Evolutionary conservation across 129 eudicot species (phyloP).

Genomic region (Saposhnikovia divaricata): DNA sequence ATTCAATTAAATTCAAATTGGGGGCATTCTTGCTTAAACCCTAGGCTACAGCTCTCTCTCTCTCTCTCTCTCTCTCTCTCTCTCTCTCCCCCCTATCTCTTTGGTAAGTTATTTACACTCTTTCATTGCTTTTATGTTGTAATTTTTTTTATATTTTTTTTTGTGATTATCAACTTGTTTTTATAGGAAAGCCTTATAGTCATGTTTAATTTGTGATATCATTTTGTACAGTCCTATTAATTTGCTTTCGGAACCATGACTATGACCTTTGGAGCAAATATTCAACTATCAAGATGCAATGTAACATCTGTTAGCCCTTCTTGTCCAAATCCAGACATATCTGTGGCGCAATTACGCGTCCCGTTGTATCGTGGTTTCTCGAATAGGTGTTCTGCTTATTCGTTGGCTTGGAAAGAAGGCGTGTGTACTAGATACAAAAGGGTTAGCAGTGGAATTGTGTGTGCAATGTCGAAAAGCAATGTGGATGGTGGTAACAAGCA

Average conservation of each 20-base stretch:
- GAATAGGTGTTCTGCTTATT: background rate
- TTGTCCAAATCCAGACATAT: background rate
- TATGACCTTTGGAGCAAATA: background rate
- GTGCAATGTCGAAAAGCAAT: conserved; percentile 26
- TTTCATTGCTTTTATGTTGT: too few species aligned
- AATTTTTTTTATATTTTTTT: too few species aligned
- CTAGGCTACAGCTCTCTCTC: background rate
- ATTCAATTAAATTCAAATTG: background rate
- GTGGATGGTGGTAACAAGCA: background rate
- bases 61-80: background rate
- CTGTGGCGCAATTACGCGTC: background rate
- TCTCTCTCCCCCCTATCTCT: background rate
- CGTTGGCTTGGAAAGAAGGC: background rate
- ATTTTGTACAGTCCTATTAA: background rate
- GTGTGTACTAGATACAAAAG: conserved; percentile 10
- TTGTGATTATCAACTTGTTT: too few species aligned
- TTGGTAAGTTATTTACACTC: background rate
- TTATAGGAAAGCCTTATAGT: background rate
- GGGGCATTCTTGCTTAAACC: background rate
- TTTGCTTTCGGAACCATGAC: background rate
- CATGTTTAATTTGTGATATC: background rate
- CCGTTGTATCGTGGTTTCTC: background rate
- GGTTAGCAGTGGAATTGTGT: conserved; percentile 16
- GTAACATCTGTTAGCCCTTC: background rate
- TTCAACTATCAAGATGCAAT: conserved; percentile 3